Base-by-base conservation (phyloP, 768 basidiomycete species). In the Hericium rajendrae region DNA sequence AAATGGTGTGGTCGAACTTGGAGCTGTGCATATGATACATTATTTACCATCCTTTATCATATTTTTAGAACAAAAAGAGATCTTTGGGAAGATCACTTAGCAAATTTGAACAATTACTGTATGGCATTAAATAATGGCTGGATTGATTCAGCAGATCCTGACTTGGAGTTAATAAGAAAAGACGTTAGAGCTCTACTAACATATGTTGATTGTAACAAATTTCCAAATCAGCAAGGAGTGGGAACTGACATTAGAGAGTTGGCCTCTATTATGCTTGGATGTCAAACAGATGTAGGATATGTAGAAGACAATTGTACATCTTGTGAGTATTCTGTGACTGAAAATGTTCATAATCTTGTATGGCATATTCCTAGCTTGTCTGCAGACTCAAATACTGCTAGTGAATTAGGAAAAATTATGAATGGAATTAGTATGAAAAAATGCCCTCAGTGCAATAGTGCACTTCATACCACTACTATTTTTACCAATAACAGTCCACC, bases 1-100 rank as follows among this genome's bases (percentile, higher is more conserved):
- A 41, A 12, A 16, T 59, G 59, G 59, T 18, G 56, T 48, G 15
- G 11, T 20, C n/a, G 20, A 11, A 56, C 22, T 11, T 52, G 24
- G 15, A 56, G 49, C 55, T 59, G 55, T 59, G 59, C 59, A 32
- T 59, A 51, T 53, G 59, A 59, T 38, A 50, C 28, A 24, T 8
- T 56, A 2, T n/a, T 59, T 15, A 40, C 32, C 26, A 56, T 56
- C 11, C 48, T 55, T 9, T 40, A 38, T 16, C 32, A 48, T 12
- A 51, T 49, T 1, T 51, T 38, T 20, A 32, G 4, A 15, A n/a
- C 41, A 11, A 16, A 49, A 4, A 39, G 2, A 4, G 26, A n/a
- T 22, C 13, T 16, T 5, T 55, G 43, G 58, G 22, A n/a, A 9
- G 28, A 46, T 10, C 22, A 51, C 12, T 18, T 40, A 13, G 22